Evolutionary conservation across 768 basidiomycete species (phyloP), one percentile per base, ranked within the genome.

Genomic region (Rossbeevera mucosa): DNA sequence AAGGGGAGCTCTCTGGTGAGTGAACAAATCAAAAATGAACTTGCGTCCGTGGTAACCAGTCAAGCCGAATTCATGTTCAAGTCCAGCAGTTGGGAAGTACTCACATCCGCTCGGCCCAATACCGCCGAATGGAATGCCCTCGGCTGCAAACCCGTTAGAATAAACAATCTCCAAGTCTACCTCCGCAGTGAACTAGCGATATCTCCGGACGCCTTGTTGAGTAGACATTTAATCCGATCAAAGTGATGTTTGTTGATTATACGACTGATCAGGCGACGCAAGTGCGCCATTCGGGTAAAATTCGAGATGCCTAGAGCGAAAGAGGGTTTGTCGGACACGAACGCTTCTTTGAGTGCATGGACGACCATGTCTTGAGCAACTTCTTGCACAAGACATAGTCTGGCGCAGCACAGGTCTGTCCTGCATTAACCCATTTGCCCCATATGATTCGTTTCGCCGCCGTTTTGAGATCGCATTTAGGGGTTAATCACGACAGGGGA

Each of bases 401-500:
- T 1, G 80, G 80, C 5, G 86, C 81, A 4, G 85, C 74, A 52
- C 91, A 93, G 1, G 82, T 82, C 72, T 91, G 80, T 2, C 91
- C 91, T 0, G 80, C 81, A 58, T 94, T 94, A 16, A 72, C 67
- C 45, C 72, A 69, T 60, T 90, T 90, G n/a, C 89, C 89, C 88
- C 88, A 92, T 30, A 91, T 65, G 41, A 94, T 74, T n/a, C 91
- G 77, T 40, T 76, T 78, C 3, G 88, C 87, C 0, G 84, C 76
- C 5, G 76, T 70, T 51, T 82, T 74, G 46, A 92, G 69, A 62
- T 93, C 84, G 49, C 80, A 82, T 20, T 72, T 75, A 0, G 86
- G 31, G 76, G 65, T 91, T 87, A 41, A 94, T 71, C 55, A 92
- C 73, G 18, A 82, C 87, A 1, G 90, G 89, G 1, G 79, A 83